These are phyloP conservation scores for Peziza echinospora DNA, from an alignment of 495 filamentous ascomycete species.

Conservation along the genomic window DNA sequence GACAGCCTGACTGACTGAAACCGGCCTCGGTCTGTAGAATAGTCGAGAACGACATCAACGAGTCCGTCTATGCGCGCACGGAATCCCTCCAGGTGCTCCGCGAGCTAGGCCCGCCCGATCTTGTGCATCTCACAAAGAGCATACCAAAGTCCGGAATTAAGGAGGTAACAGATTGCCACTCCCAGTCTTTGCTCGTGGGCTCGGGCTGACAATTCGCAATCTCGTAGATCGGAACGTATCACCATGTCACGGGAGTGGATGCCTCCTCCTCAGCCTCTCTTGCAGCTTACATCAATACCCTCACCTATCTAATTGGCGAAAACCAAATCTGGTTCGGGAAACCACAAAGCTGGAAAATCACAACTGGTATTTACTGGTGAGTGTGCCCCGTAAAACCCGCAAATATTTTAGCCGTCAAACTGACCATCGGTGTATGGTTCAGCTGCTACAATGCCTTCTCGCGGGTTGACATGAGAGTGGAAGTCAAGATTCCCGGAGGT, in stretches of 20 bases:
- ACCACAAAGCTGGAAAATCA: constrained; percentile 44
- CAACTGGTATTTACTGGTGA: constrained; percentile 85
- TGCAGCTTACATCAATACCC: constrained; percentile 92
- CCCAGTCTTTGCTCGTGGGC: neutral
- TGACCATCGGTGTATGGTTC: constrained; percentile 1
- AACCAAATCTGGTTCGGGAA: constrained; percentile 29
- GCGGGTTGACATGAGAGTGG: constrained; percentile 90
- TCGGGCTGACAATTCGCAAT: neutral
- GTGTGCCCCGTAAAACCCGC: too few relatives aligned
- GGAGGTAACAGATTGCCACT: constrained; percentile 29
- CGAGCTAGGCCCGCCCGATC: constrained; percentile 84
- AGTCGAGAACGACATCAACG: constrained; percentile 70
- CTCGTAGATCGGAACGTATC: constrained; percentile 66
- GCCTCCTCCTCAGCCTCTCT: constrained; percentile 92
- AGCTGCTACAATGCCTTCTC: constrained; percentile 99
- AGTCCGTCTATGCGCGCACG: constrained; percentile 73
- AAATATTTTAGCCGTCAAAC: neutral
- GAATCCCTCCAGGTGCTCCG: constrained; percentile 64
- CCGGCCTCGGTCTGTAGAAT: constrained; percentile 34
- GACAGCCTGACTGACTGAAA: too few relatives aligned
- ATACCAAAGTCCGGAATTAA: constrained; percentile 40
- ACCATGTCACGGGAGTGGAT: constrained; percentile 94
- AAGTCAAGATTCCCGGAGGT: constrained; percentile 84
- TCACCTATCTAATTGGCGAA: constrained; percentile 74
- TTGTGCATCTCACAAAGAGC: constrained; percentile 87